Conservation (phyloP, 331 rosid genomes). For the Spiraea crenata region DNA sequence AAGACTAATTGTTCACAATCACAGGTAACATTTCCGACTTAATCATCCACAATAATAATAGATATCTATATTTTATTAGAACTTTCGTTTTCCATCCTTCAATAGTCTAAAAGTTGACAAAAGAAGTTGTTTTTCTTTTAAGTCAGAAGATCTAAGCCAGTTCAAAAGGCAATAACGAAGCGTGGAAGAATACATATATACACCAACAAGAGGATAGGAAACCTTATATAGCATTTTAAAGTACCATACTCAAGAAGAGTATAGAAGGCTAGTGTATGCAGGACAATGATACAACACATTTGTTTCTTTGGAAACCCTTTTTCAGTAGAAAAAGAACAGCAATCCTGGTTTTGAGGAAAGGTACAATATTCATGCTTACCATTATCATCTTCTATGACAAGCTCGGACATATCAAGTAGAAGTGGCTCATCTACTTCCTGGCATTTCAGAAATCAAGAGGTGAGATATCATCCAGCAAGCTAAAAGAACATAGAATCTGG, state of each 20-base stretch:
- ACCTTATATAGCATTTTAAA: not conserved
- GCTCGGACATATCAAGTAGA: conserved; percentile 85
- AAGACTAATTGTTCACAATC: not conserved
- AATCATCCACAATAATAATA: too few relatives aligned
- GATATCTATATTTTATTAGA: not conserved
- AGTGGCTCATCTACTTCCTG: conserved; percentile 96
- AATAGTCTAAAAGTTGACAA: not conserved
- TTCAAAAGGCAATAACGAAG: not conserved
- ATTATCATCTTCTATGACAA: conserved; percentile 56
- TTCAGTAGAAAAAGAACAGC: not conserved
- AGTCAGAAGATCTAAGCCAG: not conserved
- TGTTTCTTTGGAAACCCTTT: not conserved
- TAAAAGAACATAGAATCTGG: not conserved
- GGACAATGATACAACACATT: not conserved
- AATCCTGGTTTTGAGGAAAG: not conserved
- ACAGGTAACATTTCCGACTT: not conserved
- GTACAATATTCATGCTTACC: conserved; percentile 45
- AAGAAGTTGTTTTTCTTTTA: not conserved
- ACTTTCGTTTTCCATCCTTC: not conserved
- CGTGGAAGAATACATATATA: not conserved
- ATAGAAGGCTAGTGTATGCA: not conserved
- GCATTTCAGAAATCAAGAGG: conserved; percentile 21
- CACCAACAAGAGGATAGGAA: not conserved
- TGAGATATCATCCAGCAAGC: conserved; percentile 25
- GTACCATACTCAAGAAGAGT: not conserved